Conservation (phyloP, 257 asterid genomes). For the Vinca minor region DNA sequence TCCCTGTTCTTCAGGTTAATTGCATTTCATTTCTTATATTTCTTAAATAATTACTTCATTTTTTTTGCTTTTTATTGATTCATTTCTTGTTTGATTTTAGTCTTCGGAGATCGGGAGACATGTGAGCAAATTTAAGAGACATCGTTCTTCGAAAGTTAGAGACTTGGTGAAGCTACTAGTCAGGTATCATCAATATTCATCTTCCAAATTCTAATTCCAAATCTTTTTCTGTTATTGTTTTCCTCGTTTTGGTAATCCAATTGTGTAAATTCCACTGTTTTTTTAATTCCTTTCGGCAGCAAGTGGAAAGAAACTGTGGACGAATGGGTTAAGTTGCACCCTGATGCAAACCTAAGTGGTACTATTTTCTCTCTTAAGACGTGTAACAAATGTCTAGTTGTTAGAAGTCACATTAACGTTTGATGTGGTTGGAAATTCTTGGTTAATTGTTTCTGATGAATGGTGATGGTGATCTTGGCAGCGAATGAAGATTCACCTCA, state of each 20-base stretch:
- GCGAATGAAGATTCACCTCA: constrained; percentile 98
- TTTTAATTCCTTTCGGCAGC: constrained; percentile 29
- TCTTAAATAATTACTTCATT: neutral
- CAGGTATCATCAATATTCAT: constrained; percentile 39
- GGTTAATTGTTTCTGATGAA: constrained; percentile 23
- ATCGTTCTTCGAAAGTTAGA: constrained; percentile 65
- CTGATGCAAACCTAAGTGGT: constrained; percentile 60
- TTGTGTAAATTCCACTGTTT: constrained; percentile 7
- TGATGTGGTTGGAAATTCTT: constrained; percentile 9
- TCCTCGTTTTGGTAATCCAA: constrained; percentile 1
- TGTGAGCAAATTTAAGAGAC: constrained; percentile 82
- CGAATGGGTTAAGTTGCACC: constrained; percentile 81
- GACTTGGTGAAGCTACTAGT: constrained; percentile 82
- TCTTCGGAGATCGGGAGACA: constrained; percentile 85
- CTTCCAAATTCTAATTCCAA: neutral
- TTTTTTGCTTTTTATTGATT: neutral
- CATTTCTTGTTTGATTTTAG: constrained; percentile 27
- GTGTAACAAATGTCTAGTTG: neutral
- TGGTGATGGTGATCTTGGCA: constrained; percentile 50
- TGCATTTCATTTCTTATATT: neutral
- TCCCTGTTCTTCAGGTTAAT: constrained; percentile 69
- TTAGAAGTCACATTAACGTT: neutral
- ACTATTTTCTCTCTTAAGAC: constrained; percentile 16
- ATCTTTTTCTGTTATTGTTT: neutral
- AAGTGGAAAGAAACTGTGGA: constrained; percentile 95